Percentiles rank a stretch among this genome's conserved stretches.
Conservation (phyloP, 2,329 filamentous ascomycete species). For the Diplodia intermedia region DNA sequence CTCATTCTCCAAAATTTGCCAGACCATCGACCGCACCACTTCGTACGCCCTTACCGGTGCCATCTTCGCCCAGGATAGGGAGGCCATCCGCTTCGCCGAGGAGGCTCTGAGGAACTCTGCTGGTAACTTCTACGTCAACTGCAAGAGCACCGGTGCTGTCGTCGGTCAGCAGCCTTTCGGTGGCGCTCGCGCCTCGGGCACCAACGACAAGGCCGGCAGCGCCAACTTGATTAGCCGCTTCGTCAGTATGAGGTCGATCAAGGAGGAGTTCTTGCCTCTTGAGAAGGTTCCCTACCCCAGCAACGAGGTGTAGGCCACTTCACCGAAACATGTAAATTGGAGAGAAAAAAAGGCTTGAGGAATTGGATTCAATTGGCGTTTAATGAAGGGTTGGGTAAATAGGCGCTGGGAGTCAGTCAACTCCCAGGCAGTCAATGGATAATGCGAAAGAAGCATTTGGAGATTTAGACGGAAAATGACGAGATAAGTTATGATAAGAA, state of each 20-base stretch:
- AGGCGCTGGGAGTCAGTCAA: not conserved
- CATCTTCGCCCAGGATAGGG: conserved; percentile 74
- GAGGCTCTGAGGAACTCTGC: conserved; percentile 74
- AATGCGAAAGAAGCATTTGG: not conserved
- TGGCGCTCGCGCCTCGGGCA: conserved; percentile 62
- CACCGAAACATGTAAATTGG: not conserved
- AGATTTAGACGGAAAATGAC: not conserved
- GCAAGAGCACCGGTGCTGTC: conserved; percentile 68
- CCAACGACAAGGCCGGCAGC: conserved; percentile 65
- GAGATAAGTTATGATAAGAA: not conserved
- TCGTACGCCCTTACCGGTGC: conserved; percentile 81
- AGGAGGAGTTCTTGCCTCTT: conserved; percentile 61
- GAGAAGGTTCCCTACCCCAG: conserved; percentile 60
- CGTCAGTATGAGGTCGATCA: conserved; percentile 63
- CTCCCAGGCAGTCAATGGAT: not conserved
- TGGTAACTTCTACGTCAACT: conserved; percentile 87
- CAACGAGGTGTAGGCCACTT: conserved; percentile 52
- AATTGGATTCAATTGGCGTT: not conserved
- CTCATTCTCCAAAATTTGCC: conserved; percentile 66
- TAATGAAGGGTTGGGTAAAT: not conserved
- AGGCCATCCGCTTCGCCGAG: conserved; percentile 71
- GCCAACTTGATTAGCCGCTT: conserved; percentile 60
- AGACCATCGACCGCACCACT: conserved; percentile 72
- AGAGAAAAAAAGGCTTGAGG: not conserved
- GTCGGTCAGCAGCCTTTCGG: conserved; percentile 61